Evolutionary conservation across 768 basidiomycete species (phyloP).

Genomic region (Russula emetica): DNA sequence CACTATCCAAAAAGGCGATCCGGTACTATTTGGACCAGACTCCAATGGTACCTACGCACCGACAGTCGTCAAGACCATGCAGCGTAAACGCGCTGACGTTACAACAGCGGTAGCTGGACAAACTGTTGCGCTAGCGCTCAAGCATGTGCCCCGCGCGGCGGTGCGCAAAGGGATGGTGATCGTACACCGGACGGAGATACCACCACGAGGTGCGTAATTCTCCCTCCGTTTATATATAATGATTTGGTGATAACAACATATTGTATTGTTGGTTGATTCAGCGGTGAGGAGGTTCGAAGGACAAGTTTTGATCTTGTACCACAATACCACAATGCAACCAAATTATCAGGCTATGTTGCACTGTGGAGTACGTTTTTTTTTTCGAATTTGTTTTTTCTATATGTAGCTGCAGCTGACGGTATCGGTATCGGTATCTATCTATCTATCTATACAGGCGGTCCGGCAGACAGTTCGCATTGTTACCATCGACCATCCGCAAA

Average conservation of each 20-base stretch:
- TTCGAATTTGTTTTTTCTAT: background rate
- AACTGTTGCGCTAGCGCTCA: constrained; percentile 89
- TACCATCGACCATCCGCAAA: constrained; percentile 87
- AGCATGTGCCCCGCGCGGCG: constrained; percentile 73
- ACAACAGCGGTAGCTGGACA: constrained; percentile 90
- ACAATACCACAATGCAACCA: constrained; percentile 88
- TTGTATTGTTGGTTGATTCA: constrained; percentile 30
- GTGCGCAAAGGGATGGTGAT: constrained; percentile 96
- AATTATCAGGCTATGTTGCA: constrained; percentile 97
- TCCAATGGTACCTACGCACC: constrained; percentile 82
- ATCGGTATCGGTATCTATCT: background rate
- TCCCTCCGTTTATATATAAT: background rate
- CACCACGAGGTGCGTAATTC: constrained; percentile 58
- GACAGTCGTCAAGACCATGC: constrained; percentile 84
- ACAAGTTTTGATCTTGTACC: constrained; percentile 88
- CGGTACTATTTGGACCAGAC: constrained; percentile 86
- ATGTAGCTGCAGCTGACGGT: constrained; percentile 17
- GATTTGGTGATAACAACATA: background rate
- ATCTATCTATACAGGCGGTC: constrained; percentile 54
- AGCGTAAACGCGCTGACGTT: constrained; percentile 86
- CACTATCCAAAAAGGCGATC: constrained; percentile 70
- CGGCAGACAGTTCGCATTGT: constrained; percentile 90
- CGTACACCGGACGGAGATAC: constrained; percentile 71
- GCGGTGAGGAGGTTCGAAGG: constrained; percentile 88
- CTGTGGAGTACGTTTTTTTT: constrained; percentile 60